Base-by-base conservation (phyloP, 164 flowering plant genomes). In the Cinnamomum chago region DNA sequence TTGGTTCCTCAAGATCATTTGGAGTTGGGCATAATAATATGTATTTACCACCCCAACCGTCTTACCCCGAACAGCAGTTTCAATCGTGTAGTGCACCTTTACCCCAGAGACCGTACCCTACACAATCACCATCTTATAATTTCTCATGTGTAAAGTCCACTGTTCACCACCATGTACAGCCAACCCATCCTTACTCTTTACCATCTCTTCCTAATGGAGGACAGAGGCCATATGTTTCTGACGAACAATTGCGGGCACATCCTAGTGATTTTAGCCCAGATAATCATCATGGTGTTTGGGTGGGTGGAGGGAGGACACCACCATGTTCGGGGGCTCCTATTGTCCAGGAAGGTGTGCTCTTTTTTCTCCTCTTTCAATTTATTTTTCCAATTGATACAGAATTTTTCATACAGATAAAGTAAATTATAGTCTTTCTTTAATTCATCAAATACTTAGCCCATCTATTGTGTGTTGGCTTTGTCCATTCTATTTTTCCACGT, bases 241-340 rank as follows among this genome's bases (percentile, higher is more conserved):
- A 91, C 67, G 92, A 89, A 72, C 88, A 85, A 18, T 87, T 94
- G 90, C 83, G 90, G 77, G 82, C 83, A 25, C 67, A 64, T 22
- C 14, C 67, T 64, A 64, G 28, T 25, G 24, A 64, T 13, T 64
- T 64, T 76, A 82, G 74, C 67, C 67, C 82, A 55, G 74, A 85
- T 79, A 83, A 79, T 80, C 90, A 84, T 73, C 87, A 76, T 64
- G 67, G 67, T 64, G 74, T 72, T 65, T 93, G 98, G 98, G 81
- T 83, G 65, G 72, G 78, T 76, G 91, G 83, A 67, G 90, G 85
- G 76, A 85, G 91, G 80, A 67, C 79, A 77, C 82, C 79, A 77
- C 82, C 86, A 65, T 76, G 77, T 71, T 66, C 90, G 30, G 93
- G 89, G 22, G 82, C 87, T 67, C 70, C 87, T 24, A 85, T 79